Evolutionary conservation across 257 asterid genomes (phyloP).

Genomic region (Nicotiana noctiflora): DNA sequence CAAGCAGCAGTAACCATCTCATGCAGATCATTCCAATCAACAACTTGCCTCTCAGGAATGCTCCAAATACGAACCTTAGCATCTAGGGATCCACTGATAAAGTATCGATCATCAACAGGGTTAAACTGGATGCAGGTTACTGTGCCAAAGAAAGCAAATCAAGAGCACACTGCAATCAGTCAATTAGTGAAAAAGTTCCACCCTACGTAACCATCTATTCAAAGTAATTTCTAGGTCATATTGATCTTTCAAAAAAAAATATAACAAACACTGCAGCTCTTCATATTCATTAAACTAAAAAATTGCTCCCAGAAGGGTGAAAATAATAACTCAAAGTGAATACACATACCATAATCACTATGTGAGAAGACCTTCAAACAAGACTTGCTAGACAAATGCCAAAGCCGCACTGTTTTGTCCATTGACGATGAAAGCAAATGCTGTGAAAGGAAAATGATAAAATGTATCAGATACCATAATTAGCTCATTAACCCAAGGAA

Average conservation of each 20-base stretch:
- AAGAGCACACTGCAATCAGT: slow-evolving; percentile 20
- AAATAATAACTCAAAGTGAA: background rate
- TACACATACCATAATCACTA: slow-evolving; percentile 83
- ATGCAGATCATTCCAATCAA: slow-evolving; percentile 94
- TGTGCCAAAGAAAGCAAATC: slow-evolving; percentile 37
- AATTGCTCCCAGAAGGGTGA: background rate
- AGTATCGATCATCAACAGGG: slow-evolving; percentile 93
- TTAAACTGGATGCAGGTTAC: slow-evolving; percentile 98
- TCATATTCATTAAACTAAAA: background rate
- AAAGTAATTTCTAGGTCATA: slow-evolving; percentile 11
- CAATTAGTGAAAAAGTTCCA: slow-evolving; percentile 17
- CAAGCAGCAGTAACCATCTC: slow-evolving; percentile 99
- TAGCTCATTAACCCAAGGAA: background rate
- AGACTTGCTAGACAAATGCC: slow-evolving; percentile 78
- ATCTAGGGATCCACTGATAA: slow-evolving; percentile 98
- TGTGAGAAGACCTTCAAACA: slow-evolving; percentile 89
- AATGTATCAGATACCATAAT: background rate
- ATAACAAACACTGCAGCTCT: background rate
- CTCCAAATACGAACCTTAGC: slow-evolving; percentile 99
- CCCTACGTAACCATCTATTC: background rate
- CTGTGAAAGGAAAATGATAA: slow-evolving; percentile 34
- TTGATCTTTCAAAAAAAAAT: background rate
- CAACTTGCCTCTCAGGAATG: slow-evolving; percentile 89
- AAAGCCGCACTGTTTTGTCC: slow-evolving; percentile 97
- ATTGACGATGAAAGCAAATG: slow-evolving; percentile 86